Evolutionary conservation across 805 yeast species (phyloP).

Genomic region (Candida loeiensis): DNA sequence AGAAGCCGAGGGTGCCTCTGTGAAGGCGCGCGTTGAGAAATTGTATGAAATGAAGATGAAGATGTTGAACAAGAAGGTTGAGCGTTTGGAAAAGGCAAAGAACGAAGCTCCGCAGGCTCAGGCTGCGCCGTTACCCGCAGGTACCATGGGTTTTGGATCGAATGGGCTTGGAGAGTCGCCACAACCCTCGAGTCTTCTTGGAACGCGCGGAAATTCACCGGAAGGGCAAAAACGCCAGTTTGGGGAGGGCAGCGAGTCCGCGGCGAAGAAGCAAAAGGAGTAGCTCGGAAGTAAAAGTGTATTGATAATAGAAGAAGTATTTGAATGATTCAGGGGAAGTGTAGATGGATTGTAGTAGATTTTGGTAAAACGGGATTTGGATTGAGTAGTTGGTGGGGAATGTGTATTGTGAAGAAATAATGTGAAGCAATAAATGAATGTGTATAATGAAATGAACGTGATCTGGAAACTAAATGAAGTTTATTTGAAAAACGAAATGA

Average conservation of each 20-base stretch:
- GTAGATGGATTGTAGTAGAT: too few relatives aligned
- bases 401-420: too few relatives aligned
- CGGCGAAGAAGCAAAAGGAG: slow-evolving; percentile 7
- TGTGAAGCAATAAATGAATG: too few relatives aligned
- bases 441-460: too few relatives aligned
- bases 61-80: slow-evolving; percentile 53
- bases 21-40: slow-evolving; percentile 49
- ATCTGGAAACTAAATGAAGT: too few relatives aligned
- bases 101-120: background rate
- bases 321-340: background rate
- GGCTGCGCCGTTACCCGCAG: too few relatives aligned
- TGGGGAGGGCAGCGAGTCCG: slow-evolving; percentile 1
- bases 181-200: background rate
- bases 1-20: slow-evolving; percentile 32
- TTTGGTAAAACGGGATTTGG: too few relatives aligned
- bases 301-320: background rate
- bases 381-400: too few relatives aligned
- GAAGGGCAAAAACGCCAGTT: slow-evolving; percentile 4
- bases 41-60: slow-evolving; percentile 57
- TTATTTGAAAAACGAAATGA: too few relatives aligned
- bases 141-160: background rate
- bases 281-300: background rate
- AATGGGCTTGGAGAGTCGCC: background rate
- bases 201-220: background rate
- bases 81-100: slow-evolving; percentile 36